Evolutionary conservation across 2,329 filamentous ascomycete genomes (phyloP).

Genomic region (Furcasterigmium sp.): DNA sequence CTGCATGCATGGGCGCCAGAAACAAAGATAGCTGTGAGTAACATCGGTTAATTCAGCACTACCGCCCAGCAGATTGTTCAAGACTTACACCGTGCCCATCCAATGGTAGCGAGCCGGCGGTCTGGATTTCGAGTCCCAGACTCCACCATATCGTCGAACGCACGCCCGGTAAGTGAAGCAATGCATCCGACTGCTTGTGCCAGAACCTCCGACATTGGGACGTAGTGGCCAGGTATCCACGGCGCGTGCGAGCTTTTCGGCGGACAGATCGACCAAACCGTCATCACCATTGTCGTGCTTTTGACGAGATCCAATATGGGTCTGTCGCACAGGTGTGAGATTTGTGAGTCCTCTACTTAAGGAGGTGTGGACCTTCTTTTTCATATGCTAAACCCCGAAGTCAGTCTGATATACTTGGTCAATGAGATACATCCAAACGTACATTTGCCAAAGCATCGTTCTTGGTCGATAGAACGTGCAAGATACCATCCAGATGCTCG

Average conservation of each 20-base stretch:
- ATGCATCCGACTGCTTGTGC: neutral
- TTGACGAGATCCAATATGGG: no score
- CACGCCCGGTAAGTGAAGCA: slow-evolving; percentile 8
- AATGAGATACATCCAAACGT: no score
- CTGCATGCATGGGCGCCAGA: neutral
- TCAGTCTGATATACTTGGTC: no score
- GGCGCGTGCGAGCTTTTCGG: no score
- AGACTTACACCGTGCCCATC: slow-evolving; percentile 4
- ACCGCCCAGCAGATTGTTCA: neutral
- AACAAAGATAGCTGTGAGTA: neutral
- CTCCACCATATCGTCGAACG: slow-evolving; percentile 2
- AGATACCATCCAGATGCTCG: neutral
- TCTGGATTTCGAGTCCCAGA: neutral
- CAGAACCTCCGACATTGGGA: neutral
- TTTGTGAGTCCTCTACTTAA: no score
- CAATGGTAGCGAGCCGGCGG: slow-evolving; percentile 2
- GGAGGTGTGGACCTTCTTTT: no score
- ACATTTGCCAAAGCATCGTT: neutral
- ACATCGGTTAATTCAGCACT: neutral
- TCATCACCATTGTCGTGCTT: no score
- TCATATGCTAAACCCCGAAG: no score
- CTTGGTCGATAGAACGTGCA: neutral
- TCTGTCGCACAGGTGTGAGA: no score
- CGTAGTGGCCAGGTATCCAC: no score
- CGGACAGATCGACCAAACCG: no score